A percentile compares a stretch with the other conserved stretches of the same genome.
Conservation (phyloP, 345 rosid species). For the Syzygium jambos region DNA sequence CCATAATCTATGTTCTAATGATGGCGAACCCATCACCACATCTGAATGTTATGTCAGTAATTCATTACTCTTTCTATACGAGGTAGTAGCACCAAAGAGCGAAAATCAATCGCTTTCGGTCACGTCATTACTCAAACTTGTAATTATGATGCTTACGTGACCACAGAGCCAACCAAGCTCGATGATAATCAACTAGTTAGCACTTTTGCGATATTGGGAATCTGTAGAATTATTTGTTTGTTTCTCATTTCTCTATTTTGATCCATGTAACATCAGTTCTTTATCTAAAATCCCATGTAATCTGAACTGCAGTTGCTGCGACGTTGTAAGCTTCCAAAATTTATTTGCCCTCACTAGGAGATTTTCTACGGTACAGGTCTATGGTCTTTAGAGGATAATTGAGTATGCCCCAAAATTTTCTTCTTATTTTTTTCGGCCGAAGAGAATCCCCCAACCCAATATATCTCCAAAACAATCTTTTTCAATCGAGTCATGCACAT, state of each 20-base stretch:
- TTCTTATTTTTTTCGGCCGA: too few species aligned
- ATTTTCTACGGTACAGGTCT: neutral
- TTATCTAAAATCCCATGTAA: neutral
- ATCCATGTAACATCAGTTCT: neutral
- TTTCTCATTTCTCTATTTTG: neutral
- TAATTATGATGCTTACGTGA: too few species aligned
- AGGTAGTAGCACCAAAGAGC: too few species aligned
- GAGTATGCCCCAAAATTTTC: neutral
- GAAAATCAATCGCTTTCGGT: too few species aligned
- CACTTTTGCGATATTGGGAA: rapidly evolving
- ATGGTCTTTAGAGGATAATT: neutral
- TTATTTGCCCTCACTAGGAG: rapidly evolving
- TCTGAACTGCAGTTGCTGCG: neutral
- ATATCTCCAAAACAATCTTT: too few species aligned
- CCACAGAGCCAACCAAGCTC: neutral
- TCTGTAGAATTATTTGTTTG: neutral
- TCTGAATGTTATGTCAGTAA: too few species aligned
- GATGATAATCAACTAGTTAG: neutral
- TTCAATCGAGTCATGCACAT: too few species aligned
- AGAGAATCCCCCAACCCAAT: too few species aligned
- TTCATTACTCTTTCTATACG: neutral
- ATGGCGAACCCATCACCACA: neutral
- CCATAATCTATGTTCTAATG: rapidly evolving
- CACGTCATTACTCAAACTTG: too few species aligned
- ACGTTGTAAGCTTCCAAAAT: neutral